Percentiles rank a stretch among this genome's conserved stretches.
These are phyloP conservation scores for Umbellularia californica DNA, from an alignment of 164 flowering plant genomes.

Conservation along the genomic window DNA sequence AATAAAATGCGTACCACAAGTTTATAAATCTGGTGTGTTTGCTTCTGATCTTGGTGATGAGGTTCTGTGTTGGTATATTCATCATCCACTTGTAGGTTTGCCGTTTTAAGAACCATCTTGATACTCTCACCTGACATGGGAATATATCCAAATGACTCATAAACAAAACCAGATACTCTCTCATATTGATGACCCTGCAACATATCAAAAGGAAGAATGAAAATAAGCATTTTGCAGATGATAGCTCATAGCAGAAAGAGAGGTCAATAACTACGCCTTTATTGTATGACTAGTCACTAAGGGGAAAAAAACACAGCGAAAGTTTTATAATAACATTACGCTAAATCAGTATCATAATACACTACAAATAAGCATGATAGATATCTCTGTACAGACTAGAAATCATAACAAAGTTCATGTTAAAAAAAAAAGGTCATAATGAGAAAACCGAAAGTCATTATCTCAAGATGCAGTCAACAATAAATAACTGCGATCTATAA, in stretches of 20 bases:
- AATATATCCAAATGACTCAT: conserved; percentile 95
- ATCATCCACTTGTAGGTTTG: conserved; percentile 47
- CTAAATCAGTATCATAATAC: background rate
- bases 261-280: background rate
- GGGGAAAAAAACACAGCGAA: background rate
- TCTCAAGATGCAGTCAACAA: too few relatives aligned
- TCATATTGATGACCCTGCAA: conserved; percentile 92
- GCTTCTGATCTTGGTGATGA: conserved; percentile 50
- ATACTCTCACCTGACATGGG: conserved; percentile 93
- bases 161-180: conserved; percentile 94
- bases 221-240: background rate
- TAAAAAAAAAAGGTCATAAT: background rate
- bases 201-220: conserved; percentile 1
- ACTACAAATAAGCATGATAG: background rate
- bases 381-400: background rate
- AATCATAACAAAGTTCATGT: background rate
- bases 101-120: conserved; percentile 79
- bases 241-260: background rate
- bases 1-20: conserved; percentile 67
- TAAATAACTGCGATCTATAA: too few relatives aligned
- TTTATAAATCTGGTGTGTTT: conserved; percentile 64
- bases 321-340: background rate
- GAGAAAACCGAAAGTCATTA: background rate
- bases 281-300: background rate
- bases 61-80: conserved; percentile 48